Base-by-base conservation (phyloP, 495 filamentous ascomycete species). In the Annulohypoxylon maeteangense region DNA sequence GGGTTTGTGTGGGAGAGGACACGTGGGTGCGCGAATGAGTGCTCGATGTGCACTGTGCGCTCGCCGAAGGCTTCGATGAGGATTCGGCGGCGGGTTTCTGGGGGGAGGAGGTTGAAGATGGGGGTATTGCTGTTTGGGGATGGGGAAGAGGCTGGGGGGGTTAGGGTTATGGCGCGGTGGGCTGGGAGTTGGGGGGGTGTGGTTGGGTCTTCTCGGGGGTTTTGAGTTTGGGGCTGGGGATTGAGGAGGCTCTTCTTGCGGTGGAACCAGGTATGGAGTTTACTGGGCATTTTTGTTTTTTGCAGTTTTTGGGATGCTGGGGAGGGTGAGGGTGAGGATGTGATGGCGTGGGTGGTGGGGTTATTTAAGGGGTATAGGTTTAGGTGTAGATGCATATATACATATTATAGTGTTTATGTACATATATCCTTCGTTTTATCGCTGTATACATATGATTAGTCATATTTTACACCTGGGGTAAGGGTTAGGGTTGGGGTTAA, bases 21-120 rank as follows among this genome's bases (percentile, higher is more conserved):
- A n/a, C n/a, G n/a, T n/a, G n/a, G n/a, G n/a, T n/a, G n/a, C n/a
- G n/a, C n/a, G n/a, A n/a, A n/a, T n/a, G n/a, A n/a, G 27, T 73
- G 44, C 56, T 74, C 62, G 20, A 75, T 32, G 55, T 75, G 74
- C 3, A 75, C 11, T 4, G 59, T 62, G n/a, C 58, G 70, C 27
- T 40, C 59, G 5, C 74, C 74, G 42, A 75, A 74, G 22, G 74
- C 70, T 7, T 70, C 66, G 31, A 47, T 11, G 5, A 75, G 70
- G 22, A 75, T 71, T 20, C 36, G 62, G 31, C 50, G 70, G 18
- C 74, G 74, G 12, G 73, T 25, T 53, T 73, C 70, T 0, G 47
- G 20, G 3, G 74, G 67, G 8, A 76, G 32, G 40, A 14, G 31
- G 23, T 29, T 23, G 56, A 74, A 74, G 56, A 67, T 50, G 16